phyloP scores from a whole-genome alignment of 371 early-diverging fungal species.

The Rhizopus delemar region DNA sequence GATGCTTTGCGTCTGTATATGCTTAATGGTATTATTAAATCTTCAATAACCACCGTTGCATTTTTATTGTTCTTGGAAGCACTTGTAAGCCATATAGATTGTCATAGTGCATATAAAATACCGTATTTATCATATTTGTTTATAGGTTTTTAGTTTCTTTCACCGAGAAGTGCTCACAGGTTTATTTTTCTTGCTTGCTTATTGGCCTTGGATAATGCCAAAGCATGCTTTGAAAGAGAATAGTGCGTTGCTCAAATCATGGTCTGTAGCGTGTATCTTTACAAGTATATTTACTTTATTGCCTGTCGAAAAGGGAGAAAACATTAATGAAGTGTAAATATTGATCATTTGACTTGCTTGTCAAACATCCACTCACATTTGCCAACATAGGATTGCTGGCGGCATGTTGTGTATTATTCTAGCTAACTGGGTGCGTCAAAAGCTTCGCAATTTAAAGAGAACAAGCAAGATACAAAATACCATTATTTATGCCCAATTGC shows the following conservation, averaged over 20 bases:
- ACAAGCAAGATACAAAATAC: constrained; percentile 4
- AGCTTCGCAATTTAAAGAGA: constrained; percentile 9
- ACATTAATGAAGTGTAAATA: constrained; percentile 69
- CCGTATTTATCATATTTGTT: not conserved
- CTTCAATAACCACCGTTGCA: constrained; percentile 28
- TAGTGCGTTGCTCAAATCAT: constrained; percentile 44
- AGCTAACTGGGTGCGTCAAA: constrained; percentile 9
- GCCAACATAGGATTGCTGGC: constrained; percentile 24
- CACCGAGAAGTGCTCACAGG: constrained; percentile 62
- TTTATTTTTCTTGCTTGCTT: constrained; percentile 50
- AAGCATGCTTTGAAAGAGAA: constrained; percentile 42
- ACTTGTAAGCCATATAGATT: constrained; percentile 53
- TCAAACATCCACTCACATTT: too few species aligned
- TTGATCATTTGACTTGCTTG: too few species aligned
- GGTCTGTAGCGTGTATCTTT: constrained; percentile 67
- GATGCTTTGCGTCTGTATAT: constrained; percentile 31
- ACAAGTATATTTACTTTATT: constrained; percentile 84
- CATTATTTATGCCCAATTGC: constrained; percentile 27
- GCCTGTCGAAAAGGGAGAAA: constrained; percentile 84
- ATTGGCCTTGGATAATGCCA: constrained; percentile 70
- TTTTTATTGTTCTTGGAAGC: constrained; percentile 64
- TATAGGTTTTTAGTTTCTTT: constrained; percentile 78
- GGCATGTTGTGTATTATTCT: constrained; percentile 15
- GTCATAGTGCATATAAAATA: not conserved
- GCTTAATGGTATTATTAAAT: constrained; percentile 8